Evolutionary conservation across 208 protist genomes (phyloP).

Genomic region (Angomonas deanei): DNA sequence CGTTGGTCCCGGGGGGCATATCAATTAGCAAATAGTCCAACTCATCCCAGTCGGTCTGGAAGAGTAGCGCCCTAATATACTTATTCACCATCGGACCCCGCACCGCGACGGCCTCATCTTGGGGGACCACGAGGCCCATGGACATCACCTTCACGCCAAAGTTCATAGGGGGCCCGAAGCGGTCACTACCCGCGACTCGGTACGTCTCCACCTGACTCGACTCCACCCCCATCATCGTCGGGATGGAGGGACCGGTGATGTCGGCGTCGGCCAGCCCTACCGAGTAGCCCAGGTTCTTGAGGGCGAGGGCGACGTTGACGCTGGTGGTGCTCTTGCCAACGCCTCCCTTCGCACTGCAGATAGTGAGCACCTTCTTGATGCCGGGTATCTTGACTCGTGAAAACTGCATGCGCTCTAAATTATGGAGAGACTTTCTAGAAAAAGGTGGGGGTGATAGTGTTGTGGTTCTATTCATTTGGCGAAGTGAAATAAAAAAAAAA

Average conservation of each 20-base stretch:
- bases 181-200: slow-evolving; percentile 73
- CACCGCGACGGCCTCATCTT: slow-evolving; percentile 87
- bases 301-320: slow-evolving; percentile 83
- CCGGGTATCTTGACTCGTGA: slow-evolving; percentile 75
- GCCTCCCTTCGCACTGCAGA: slow-evolving; percentile 91
- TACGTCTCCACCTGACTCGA: slow-evolving; percentile 80
- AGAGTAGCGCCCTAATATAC: slow-evolving; percentile 86
- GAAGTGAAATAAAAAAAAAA: too few species aligned
- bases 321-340: slow-evolving; percentile 91
- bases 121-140: slow-evolving; percentile 87
- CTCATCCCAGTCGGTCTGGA: slow-evolving; percentile 89
- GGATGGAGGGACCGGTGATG: slow-evolving; percentile 89
- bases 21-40: slow-evolving; percentile 92
- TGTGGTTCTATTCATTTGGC: too few species aligned
- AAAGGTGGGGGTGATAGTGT: too few species aligned
- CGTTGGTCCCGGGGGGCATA: slow-evolving; percentile 91
- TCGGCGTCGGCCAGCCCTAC: slow-evolving; percentile 91
- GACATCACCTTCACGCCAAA: slow-evolving; percentile 90
- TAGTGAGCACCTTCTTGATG: slow-evolving; percentile 73
- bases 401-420: slow-evolving; percentile 30
- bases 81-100: slow-evolving; percentile 90
- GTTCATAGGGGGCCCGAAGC: slow-evolving; percentile 83
- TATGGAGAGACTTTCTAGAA: background rate
- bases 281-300: slow-evolving; percentile 69
- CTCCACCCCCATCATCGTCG: slow-evolving; percentile 82